Percentiles rank a stretch among this genome's conserved stretches.
phyloP scores from a whole-genome alignment of 805 yeast species.

The Wickerhamomyces alni region DNA sequence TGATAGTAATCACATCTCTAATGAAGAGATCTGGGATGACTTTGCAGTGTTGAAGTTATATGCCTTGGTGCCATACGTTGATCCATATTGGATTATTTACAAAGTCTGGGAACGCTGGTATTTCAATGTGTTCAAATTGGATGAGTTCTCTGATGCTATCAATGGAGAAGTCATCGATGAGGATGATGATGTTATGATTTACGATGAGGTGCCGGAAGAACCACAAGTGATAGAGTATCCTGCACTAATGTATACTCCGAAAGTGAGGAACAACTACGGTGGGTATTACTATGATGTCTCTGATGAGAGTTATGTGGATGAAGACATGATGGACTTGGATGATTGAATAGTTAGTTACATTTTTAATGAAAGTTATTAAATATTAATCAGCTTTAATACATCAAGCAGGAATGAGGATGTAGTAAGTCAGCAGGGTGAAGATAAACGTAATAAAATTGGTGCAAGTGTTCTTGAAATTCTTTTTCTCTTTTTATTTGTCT shows the following conservation, averaged over 20 bases:
- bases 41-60: slow-evolving; percentile 17
- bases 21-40: slow-evolving; percentile 18
- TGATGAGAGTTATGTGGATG: slow-evolving; percentile 7
- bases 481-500: too few relatives aligned
- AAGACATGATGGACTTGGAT: slow-evolving; percentile 18
- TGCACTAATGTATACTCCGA: neutral
- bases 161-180: neutral
- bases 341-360: neutral
- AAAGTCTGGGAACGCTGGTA: slow-evolving; percentile 27
- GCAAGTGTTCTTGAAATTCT: too few relatives aligned
- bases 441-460: too few relatives aligned
- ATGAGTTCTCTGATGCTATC: slow-evolving; percentile 2
- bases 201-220: slow-evolving; percentile 1
- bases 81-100: slow-evolving; percentile 16
- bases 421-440: too few relatives aligned
- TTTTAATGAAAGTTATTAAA: too few relatives aligned
- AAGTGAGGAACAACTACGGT: slow-evolving; percentile 5
- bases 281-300: slow-evolving; percentile 3
- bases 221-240: neutral
- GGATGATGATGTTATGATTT: slow-evolving; percentile 9
- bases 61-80: slow-evolving; percentile 23
- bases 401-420: too few relatives aligned
- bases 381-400: too few relatives aligned
- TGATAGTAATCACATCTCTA: slow-evolving; percentile 4
- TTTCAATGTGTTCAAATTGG: slow-evolving; percentile 9